Evolutionary conservation across 441 rosid genomes (phyloP).

Genomic region (Isatis lusitanica): DNA sequence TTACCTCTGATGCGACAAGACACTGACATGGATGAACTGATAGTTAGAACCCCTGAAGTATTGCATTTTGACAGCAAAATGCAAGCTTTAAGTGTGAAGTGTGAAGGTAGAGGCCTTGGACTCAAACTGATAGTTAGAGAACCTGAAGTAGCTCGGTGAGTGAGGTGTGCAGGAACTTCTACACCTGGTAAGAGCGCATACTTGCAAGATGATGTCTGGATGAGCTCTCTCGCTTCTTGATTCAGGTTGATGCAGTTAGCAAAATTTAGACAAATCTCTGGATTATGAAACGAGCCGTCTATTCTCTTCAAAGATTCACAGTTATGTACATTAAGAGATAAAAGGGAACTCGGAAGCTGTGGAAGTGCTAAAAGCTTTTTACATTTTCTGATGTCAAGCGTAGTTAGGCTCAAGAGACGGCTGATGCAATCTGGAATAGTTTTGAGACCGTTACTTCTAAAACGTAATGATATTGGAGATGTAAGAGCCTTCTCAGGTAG

Average conservation of each 20-base stretch:
- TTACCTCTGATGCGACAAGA: not conserved
- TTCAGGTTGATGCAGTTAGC: not conserved
- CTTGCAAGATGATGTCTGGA: not conserved
- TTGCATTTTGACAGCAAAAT: not conserved
- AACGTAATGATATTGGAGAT: slow-evolving; percentile 7
- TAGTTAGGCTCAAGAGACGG: not conserved
- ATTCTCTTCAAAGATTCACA: not conserved
- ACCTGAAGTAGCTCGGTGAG: not conserved
- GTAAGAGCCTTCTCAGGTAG: slow-evolving; percentile 18
- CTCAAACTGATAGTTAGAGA: not conserved
- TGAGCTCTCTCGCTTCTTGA: not conserved
- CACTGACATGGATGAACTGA: not conserved
- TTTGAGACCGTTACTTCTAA: not conserved
- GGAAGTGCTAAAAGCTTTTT: not conserved
- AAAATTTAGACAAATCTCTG: not conserved
- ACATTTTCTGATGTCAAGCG: not conserved
- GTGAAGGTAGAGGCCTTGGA: not conserved
- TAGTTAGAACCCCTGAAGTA: not conserved
- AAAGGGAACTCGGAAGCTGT: not conserved
- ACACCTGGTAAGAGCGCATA: not conserved
- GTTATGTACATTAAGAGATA: not conserved
- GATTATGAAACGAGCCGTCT: not conserved
- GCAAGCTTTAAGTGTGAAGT: slow-evolving; percentile 1
- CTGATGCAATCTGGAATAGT: slow-evolving; percentile 15
- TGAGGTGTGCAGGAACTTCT: slow-evolving; percentile 7